Evolutionary conservation across 2,329 filamentous ascomycete genomes (phyloP), one percentile per base, ranked within the genome.

Genomic region (Diaporthe eres): DNA sequence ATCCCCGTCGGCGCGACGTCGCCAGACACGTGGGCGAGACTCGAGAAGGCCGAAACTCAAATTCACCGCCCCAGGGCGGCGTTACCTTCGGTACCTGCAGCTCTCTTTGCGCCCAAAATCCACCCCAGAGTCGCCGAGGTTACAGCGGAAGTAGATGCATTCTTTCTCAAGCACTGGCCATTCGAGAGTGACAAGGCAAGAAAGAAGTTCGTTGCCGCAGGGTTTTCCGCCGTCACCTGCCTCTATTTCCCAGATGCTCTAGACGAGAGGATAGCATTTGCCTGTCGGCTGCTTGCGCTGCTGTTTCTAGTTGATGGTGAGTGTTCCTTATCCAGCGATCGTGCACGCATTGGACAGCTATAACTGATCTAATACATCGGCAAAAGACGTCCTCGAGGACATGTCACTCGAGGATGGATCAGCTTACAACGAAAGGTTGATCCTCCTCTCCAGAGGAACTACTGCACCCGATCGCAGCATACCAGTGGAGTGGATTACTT

Each of bases 301-400:
- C 77, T 86, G 1, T 87, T 87, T 72, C 75, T 87, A 1, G 81
- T 87, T 39, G 85, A 88, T 77, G 86, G 85, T 85, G 79, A 72
- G 82, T 67, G 7, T 44, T 9, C 10, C 34, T 67, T 8, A 7
- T 13, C 39, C 3, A 7, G 1, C 4, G 31, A 13, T 17, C 0
- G 4, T 1, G 3, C 2, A 9, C 31, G 3, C 1, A 39, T 17
- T 22, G 1, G 6, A 28, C 8, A 51, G 57, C 57, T 51, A n/a
- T 1, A n/a, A 10, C 42, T 53, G 3, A 63, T 10, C 10, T 13
- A 3, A 15, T 1, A 2, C 1, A 5, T 42, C n/a, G 17, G 12
- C 10, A 55, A 28, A 44, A 86, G 85, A 86, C 77, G 51, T 83
- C 8, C 82, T 86, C n/a, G 85, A 87, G 58, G 70, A 84, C 75